A percentile compares a stretch with the other conserved stretches of the same genome.
phyloP scores from a whole-genome alignment of 768 basidiomycete species.

The Tephrocybe sp. region DNA sequence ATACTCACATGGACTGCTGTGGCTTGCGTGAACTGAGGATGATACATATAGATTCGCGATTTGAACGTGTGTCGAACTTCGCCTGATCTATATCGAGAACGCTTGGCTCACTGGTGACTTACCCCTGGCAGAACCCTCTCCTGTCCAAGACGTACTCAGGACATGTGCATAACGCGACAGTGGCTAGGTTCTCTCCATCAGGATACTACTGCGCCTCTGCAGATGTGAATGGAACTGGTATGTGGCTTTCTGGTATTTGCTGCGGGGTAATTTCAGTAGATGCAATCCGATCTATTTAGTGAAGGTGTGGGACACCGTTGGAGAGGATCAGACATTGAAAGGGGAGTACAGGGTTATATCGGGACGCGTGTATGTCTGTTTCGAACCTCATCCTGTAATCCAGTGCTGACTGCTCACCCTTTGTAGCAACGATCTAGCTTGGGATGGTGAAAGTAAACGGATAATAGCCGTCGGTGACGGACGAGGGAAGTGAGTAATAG shows the following conservation, averaged over 20 bases:
- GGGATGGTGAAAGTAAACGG: conserved; percentile 97
- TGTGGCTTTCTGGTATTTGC: conserved; percentile 15
- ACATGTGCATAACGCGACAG: conserved; percentile 82
- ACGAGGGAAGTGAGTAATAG: conserved; percentile 66
- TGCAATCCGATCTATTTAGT: conserved; percentile 41
- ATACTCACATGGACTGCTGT: background rate
- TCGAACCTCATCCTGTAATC: background rate
- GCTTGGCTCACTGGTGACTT: background rate
- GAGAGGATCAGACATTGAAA: conserved; percentile 81
- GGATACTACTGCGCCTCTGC: conserved; percentile 96
- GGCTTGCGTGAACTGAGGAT: background rate
- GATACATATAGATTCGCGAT: conserved; percentile 67
- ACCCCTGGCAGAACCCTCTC: conserved; percentile 56
- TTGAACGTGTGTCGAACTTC: conserved; percentile 61
- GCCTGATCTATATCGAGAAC: background rate
- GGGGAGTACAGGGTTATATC: conserved; percentile 76
- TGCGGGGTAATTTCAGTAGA: background rate
- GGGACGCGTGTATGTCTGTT: conserved; percentile 62
- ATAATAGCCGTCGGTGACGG: conserved; percentile 94
- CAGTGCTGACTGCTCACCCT: background rate
- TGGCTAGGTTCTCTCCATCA: conserved; percentile 89
- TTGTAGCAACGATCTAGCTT: conserved; percentile 85
- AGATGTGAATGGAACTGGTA: conserved; percentile 80
- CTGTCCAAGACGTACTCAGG: conserved; percentile 69
- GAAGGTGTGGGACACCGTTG: conserved; percentile 90